Conservation (phyloP, 164 flowering plant genomes). For the Nymphaea thermarum region DNA sequence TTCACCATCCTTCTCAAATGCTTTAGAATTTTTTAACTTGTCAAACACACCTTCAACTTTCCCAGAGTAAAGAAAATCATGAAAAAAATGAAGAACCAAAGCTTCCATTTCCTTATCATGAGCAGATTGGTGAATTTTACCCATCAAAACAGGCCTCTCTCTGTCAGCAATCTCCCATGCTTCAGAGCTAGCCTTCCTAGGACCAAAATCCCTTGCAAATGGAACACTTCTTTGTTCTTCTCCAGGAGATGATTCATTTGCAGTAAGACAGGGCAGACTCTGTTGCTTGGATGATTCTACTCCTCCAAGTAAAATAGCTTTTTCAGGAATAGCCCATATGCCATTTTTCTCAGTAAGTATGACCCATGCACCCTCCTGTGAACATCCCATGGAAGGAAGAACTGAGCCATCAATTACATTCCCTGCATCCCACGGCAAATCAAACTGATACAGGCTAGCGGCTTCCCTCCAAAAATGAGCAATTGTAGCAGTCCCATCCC, state of each 20-base stretch:
- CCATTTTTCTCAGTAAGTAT: constrained; percentile 92
- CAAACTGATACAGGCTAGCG: constrained; percentile 75
- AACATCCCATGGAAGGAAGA: constrained; percentile 58
- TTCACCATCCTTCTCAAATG: constrained; percentile 89
- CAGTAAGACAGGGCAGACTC: constrained; percentile 83
- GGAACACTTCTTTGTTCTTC: constrained; percentile 52
- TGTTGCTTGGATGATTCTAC: constrained; percentile 94
- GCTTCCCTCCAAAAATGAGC: constrained; percentile 54
- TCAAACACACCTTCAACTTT: constrained; percentile 49
- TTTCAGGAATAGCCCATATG: constrained; percentile 93
- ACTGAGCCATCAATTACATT: constrained; percentile 91
- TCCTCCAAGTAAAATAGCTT: constrained; percentile 82
- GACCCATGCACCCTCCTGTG: constrained; percentile 85
- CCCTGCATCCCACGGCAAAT: constrained; percentile 89
- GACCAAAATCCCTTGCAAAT: constrained; percentile 41
- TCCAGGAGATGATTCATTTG: constrained; percentile 58
- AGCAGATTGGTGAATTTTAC: constrained; percentile 42
- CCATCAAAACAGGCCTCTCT: constrained; percentile 31
- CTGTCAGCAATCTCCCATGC: constrained; percentile 59
- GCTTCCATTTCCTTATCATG: constrained; percentile 91
- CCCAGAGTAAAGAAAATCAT: constrained; percentile 70
- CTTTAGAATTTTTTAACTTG: constrained; percentile 57
- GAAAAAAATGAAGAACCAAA: constrained; percentile 65
- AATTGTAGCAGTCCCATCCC: constrained; percentile 95
- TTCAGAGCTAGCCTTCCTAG: constrained; percentile 72